These are phyloP conservation scores for Sclerotiophoma versabilis DNA, from an alignment of 2,329 filamentous ascomycete species.

Conservation along the genomic window DNA sequence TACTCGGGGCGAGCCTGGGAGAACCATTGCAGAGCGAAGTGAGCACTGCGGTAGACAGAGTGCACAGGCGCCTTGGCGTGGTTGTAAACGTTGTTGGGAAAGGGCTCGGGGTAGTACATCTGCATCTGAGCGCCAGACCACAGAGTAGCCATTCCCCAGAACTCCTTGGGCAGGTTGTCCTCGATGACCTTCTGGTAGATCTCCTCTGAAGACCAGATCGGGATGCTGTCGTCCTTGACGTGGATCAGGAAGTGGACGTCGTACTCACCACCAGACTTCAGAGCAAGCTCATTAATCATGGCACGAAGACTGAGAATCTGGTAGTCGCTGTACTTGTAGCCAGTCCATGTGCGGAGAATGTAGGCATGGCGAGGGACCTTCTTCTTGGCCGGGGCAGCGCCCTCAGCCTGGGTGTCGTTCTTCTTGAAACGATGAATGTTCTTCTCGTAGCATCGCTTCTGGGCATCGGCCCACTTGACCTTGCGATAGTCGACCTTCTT, in stretches of 20 bases:
- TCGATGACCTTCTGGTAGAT: constrained; percentile 72
- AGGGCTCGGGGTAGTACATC: constrained; percentile 84
- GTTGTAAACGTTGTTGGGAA: constrained; percentile 75
- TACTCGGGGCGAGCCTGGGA: constrained; percentile 59
- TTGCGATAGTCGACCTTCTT: constrained; percentile 56
- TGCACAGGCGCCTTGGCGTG: constrained; percentile 74
- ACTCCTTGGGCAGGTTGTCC: constrained; percentile 79
- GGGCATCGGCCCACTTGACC: constrained; percentile 58
- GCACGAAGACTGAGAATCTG: constrained; percentile 83
- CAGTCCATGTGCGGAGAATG: constrained; percentile 83
- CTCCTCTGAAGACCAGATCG: constrained; percentile 78
- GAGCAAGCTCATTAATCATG: constrained; percentile 80
- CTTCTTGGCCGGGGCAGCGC: constrained; percentile 47
- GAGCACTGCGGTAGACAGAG: constrained; percentile 78
- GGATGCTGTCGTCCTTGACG: constrained; percentile 77
- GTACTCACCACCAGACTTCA: constrained; percentile 85
- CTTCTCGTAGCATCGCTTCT: constrained; percentile 57
- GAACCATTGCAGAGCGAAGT: constrained; percentile 61
- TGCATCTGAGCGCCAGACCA: constrained; percentile 97
- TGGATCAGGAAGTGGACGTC: constrained; percentile 86
- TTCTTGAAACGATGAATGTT: constrained; percentile 57
- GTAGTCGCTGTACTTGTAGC: constrained; percentile 78
- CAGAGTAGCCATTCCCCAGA: constrained; percentile 84
- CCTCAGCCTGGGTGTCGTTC: constrained; percentile 39
- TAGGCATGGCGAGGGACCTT: constrained; percentile 73